Evolutionary conservation across 2,329 filamentous ascomycete genomes (phyloP).

Genomic region (Beauveria australis): DNA sequence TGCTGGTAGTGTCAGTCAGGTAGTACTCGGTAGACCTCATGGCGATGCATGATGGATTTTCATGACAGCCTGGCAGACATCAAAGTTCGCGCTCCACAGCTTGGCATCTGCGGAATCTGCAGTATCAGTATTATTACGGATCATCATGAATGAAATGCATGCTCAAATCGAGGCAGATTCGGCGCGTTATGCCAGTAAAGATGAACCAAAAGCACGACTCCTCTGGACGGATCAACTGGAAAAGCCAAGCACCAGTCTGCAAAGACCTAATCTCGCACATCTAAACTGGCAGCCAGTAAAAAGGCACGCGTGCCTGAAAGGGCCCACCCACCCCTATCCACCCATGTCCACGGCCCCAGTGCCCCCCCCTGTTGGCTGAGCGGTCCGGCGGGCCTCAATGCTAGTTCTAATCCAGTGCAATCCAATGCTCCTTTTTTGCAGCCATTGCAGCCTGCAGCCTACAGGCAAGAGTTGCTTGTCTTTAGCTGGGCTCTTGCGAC

Average conservation of each 20-base stretch:
- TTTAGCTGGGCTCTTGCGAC: too few species aligned
- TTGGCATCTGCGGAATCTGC: too few species aligned
- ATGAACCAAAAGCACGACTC: too few species aligned
- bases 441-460: neutral
- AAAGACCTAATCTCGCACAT: neutral
- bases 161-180: too few species aligned
- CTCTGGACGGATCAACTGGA: too few species aligned
- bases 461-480: too few species aligned
- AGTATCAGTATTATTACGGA: too few species aligned
- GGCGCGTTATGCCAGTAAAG: neutral
- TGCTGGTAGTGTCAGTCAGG: too few species aligned
- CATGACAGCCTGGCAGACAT: neutral
- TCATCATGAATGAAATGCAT: too few species aligned
- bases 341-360: neutral
- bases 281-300: neutral
- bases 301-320: neutral
- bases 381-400: neutral
- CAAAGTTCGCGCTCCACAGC: neutral
- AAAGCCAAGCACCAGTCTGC: too few species aligned
- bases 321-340: conserved; percentile 1
- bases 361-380: neutral
- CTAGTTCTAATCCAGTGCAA: neutral
- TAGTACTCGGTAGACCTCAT: neutral
- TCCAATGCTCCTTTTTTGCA: neutral
- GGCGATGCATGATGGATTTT: neutral